Conservation (phyloP, 2,329 filamentous ascomycete genomes). For the Aspergillus sp. region DNA sequence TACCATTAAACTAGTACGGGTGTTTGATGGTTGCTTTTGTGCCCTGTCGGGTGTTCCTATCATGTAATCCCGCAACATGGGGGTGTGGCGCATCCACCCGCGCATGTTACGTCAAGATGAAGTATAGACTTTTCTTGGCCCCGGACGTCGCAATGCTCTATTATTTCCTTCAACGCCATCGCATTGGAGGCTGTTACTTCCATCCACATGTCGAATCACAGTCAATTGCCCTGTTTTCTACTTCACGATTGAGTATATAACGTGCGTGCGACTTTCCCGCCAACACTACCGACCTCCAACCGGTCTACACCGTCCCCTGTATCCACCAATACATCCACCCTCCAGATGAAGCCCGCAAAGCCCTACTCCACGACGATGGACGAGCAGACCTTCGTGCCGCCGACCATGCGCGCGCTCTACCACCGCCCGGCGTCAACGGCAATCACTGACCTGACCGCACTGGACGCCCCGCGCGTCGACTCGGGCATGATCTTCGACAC, state of each 20-base stretch:
- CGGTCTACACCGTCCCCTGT: background rate
- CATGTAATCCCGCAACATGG: background rate
- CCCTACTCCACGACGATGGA: slow-evolving; percentile 30
- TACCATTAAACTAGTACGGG: no score
- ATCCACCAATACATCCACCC: background rate
- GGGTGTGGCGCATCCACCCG: background rate
- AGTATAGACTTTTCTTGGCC: background rate
- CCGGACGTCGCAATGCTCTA: background rate
- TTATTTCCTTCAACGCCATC: background rate
- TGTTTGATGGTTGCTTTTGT: background rate
- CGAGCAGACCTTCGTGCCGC: slow-evolving; percentile 35
- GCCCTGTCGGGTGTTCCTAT: background rate
- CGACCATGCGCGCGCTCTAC: slow-evolving; percentile 40
- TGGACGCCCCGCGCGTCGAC: slow-evolving; percentile 19
- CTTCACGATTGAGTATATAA: no score
- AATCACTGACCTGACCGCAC: slow-evolving; percentile 8
- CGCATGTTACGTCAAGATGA: slow-evolving; percentile 18
- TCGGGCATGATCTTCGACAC: slow-evolving; percentile 33
- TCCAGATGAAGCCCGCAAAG: slow-evolving; percentile 20
- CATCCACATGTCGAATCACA: background rate
- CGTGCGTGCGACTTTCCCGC: no score
- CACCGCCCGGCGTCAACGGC: slow-evolving; percentile 27
- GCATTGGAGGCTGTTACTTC: background rate
- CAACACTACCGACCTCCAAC: no score
- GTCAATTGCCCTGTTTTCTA: no score